Evolutionary conservation across 495 filamentous ascomycete genomes (phyloP).

Genomic region (Physcia stellaris): DNA sequence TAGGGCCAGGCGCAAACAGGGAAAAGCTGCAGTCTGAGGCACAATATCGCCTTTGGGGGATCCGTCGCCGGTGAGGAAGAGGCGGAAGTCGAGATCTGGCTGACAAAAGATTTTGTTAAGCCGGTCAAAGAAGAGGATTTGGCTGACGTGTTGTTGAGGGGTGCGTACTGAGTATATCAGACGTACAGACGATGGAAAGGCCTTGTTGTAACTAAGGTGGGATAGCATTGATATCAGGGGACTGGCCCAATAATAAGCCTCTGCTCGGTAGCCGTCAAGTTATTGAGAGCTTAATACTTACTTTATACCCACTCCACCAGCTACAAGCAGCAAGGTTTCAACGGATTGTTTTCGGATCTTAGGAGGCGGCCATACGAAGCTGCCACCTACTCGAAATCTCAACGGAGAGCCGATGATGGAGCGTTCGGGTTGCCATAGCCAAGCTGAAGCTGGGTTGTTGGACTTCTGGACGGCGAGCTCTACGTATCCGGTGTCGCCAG

Average conservation of each 20-base stretch:
- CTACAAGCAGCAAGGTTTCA: slow-evolving; percentile 54
- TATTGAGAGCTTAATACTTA: slow-evolving; percentile 2
- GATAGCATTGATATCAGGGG: slow-evolving; percentile 47
- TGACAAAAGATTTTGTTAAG: slow-evolving; percentile 30
- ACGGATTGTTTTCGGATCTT: slow-evolving; percentile 26
- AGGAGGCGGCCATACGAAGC: slow-evolving; percentile 62
- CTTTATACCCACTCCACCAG: slow-evolving; percentile 79
- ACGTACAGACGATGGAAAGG: slow-evolving; percentile 1
- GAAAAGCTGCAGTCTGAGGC: no score
- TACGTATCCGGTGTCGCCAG: slow-evolving; percentile 31
- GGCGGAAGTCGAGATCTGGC: slow-evolving; percentile 20
- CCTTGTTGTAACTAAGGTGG: slow-evolving; percentile 26
- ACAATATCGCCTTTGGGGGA: no score
- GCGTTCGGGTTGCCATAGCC: slow-evolving; percentile 48
- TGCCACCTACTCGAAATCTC: slow-evolving; percentile 60
- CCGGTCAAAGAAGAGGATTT: slow-evolving; percentile 43
- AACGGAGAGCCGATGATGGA: slow-evolving; percentile 45
- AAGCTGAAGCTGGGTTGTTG: slow-evolving; percentile 56
- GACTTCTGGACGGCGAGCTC: slow-evolving; percentile 63
- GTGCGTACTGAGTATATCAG: slow-evolving; percentile 25
- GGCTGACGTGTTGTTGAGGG: slow-evolving; percentile 33
- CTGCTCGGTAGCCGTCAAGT: no score
- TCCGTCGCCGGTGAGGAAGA: slow-evolving; percentile 27
- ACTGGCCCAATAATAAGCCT: no score
- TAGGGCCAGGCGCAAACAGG: no score